Base-by-base conservation (phyloP, 2,329 filamentous ascomycete species). In the Aureobasidium sp. region DNA sequence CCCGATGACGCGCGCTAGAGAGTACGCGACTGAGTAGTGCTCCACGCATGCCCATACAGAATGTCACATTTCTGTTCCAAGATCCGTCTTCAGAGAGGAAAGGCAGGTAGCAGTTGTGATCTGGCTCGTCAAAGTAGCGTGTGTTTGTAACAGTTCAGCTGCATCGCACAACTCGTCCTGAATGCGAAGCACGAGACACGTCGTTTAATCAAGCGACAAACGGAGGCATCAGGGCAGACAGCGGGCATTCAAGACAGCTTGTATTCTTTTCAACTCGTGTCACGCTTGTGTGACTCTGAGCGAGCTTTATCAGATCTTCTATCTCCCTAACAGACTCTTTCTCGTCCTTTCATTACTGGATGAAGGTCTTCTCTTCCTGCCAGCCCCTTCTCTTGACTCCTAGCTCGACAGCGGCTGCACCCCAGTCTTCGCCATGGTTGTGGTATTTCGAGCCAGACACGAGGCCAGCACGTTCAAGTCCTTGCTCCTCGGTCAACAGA, bases 381-480 rank as follows among this genome's bases (percentile, higher is more conserved):
- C 92, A 97, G 56, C 86, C 87, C 75, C 81, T 88, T 73, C 89
- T 85, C 86, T 96, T 97, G 20, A 89, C 83, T 6, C 89, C 92
- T 80, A 99, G 83, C 81, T 99, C 94, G 37, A 99, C 94, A 6
- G 94, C 94, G 24, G 93, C 94, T 69, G 85, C 82, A 3, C 94
- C 94, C 94, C 94, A 99, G 75, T 97, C 93, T 78, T 94, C 88
- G 32, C 94, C 94, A 77, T 99, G 93, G 77, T 97, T 97, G 74
- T 97, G 94, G 68, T 85, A 79, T 64, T 73, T 70, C 0, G 73
- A 75, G 15, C 67, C 71, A 36, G 60, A 66, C 60, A 73, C 72
- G 63, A 97, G 77, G 1, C 94, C 94, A 17, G 94, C 93, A 66
- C 94, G 84, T 61, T 88, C 87, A 75, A 88, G 79, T 13, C 91